phyloP scores from a whole-genome alignment of 352 stramenopile species.

The Phytophthora ramorum region DNA sequence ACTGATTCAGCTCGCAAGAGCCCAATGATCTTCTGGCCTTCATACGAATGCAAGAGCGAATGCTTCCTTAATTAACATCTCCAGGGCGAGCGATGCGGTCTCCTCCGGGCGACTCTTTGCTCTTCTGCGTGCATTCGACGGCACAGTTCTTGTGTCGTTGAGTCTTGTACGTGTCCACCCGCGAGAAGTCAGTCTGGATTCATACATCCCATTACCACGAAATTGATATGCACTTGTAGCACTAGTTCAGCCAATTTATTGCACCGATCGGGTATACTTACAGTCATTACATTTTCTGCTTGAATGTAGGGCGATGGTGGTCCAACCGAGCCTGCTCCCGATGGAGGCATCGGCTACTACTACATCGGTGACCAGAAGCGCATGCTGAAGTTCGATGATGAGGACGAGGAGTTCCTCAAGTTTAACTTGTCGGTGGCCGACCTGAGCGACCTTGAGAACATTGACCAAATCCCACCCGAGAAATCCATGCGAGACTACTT shows the following conservation, averaged over 20 bases:
- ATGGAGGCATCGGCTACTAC: constrained; percentile 87
- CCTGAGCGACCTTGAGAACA: constrained; percentile 68
- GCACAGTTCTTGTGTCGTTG: constrained; percentile 86
- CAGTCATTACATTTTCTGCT: constrained; percentile 16
- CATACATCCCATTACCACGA: constrained; percentile 59
- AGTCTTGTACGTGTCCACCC: constrained; percentile 67
- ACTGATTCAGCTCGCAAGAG: constrained; percentile 57
- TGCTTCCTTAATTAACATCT: constrained; percentile 90
- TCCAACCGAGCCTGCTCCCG: constrained; percentile 69
- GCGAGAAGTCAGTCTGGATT: constrained; percentile 87
- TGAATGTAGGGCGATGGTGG: constrained; percentile 73
- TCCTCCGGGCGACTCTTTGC: constrained; percentile 16
- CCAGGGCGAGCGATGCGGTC: constrained; percentile 41
- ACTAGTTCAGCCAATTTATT: not conserved
- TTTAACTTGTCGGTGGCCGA: constrained; percentile 73
- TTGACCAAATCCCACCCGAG: constrained; percentile 61
- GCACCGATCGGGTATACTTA: constrained; percentile 17
- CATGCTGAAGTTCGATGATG: constrained; percentile 76
- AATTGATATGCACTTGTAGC: constrained; percentile 10
- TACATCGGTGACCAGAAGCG: constrained; percentile 88
- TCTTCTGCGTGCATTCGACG: constrained; percentile 58
- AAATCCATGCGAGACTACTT: constrained; percentile 88
- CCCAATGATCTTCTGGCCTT: constrained; percentile 85
- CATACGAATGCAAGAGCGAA: constrained; percentile 88
- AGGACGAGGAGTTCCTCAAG: constrained; percentile 73